These are phyloP conservation scores for Rhytidiadelphus loreus DNA, from an alignment of 225 moss, liverwort and hornwort genomes.

Conservation along the genomic window DNA sequence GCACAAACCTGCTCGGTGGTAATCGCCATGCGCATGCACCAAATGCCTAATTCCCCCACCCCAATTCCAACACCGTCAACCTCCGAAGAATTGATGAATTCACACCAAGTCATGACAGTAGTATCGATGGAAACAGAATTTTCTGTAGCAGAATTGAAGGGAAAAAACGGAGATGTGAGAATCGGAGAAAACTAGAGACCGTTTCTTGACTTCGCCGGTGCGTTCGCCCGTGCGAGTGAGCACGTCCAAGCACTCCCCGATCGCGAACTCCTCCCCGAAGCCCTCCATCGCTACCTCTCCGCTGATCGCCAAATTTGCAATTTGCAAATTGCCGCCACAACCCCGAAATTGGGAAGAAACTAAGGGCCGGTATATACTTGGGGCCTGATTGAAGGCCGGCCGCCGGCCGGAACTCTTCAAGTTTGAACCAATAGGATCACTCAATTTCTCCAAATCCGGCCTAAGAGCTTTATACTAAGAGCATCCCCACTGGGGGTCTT, in stretches of 20 bases:
- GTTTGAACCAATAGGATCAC: too few relatives aligned
- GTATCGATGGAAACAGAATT: background rate
- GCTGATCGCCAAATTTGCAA: background rate
- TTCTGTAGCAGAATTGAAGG: background rate
- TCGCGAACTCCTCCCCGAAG: conserved; percentile 17
- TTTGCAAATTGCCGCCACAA: background rate
- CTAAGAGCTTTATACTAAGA: too few relatives aligned
- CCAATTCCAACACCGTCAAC: background rate
- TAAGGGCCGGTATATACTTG: too few relatives aligned
- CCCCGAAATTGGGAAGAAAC: background rate
- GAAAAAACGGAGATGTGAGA: background rate
- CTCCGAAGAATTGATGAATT: background rate
- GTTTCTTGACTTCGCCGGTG: conserved; percentile 57
- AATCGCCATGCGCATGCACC: conserved; percentile 89
- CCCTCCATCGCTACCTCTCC: background rate
- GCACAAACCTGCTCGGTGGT: conserved; percentile 61
- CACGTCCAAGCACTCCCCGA: conserved; percentile 70
- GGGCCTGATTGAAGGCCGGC: too few relatives aligned
- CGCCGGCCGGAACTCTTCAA: too few relatives aligned
- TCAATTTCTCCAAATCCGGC: too few relatives aligned
- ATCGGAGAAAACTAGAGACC: background rate
- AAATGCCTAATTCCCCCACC: conserved; percentile 46
- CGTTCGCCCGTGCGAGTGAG: conserved; percentile 37
- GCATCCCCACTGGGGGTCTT: too few relatives aligned
- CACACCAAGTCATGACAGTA: background rate